Base-by-base conservation (phyloP, 163 green algal species). In the Scenedesmus sp. region DNA sequence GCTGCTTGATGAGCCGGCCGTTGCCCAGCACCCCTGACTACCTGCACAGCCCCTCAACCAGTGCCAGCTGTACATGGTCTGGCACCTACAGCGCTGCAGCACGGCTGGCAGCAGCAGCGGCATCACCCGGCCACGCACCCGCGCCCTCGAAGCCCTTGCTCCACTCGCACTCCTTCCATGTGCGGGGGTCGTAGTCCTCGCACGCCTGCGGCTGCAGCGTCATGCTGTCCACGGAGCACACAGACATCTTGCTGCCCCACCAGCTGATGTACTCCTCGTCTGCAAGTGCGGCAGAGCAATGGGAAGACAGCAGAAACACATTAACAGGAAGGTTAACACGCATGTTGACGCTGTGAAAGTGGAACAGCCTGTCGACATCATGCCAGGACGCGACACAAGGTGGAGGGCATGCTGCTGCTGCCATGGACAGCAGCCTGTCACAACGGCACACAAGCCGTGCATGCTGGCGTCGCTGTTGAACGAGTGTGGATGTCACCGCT, bases 131-230 rank as follows among this genome's bases (percentile, higher is more conserved):
- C 46, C 10, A 56, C 87, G 3, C 61, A 92, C 88, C 88, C 79
- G 59, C 81, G 4, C 89, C 89, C 43, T 92, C 89, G 59, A 92
- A 92, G 70, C 89, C 89, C 65, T 90, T 87, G 89, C 73, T 92
- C 89, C 89, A 92, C 49, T 86, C 61, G 56, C 89, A 92, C 42
- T 92, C 89, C 37, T 87, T 82, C 89, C 89, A 92, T 5, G 37
- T 89, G 46, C 89, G 89, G 15, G 89, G 89, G 83, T 92, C 89
- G 37, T 87, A 92, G 37, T 92, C 72, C 43, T 89, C 68, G 35
- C 89, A 92, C 78, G 70, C 12, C 5, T 76, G 20, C 49, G 89
- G 89, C 89, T 92, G 89, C 89, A 92, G 56, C 24, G 82, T 92
- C 26, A 56, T 16, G 37, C 35, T 53, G 72, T 92, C 76, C 12